Base-by-base conservation (phyloP, 768 basidiomycete genomes). In the Arthromyces matolae region DNA sequence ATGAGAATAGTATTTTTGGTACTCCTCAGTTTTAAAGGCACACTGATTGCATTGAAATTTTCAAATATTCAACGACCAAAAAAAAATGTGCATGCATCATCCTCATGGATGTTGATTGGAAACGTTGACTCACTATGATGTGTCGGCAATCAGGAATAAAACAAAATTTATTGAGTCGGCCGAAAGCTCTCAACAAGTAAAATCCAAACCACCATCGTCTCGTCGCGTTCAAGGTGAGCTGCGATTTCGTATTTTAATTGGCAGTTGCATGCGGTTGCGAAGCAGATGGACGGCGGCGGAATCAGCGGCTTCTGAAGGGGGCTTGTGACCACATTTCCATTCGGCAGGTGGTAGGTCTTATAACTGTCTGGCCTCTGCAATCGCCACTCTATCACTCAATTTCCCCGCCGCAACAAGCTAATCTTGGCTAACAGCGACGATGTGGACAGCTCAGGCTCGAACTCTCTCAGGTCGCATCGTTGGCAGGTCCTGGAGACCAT, bases 361-460 rank as follows among this genome's bases (percentile, higher is more conserved):
- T 22, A 45, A 36, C 34, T 19, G 3, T 24, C 23, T 24, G 23
- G 29, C 18, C 19, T 22, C 18, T 19, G 19, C 14, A 20, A 27
- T 25, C 31, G 6, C 24, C 14, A 5, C 23, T 16, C 8, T 32
- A 32, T 47, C 12, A 20, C 28, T 38, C 23, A 19, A 37, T 34
- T 18, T 16, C 23, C 37, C 37, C 37, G 22, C 10, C 22, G 40
- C 29, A 27, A 34, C 23, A 44, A 19, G 19, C 41, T 48, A 27
- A 43, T 24, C 44, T 36, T 19, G 22, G 33, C 19, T 46, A 39
- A 22, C 36, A 50, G 33, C 35, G 42, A 51, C 47, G 48, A 58
- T 58, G 57, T 58, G 54, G 52, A 47, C 38, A 18, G 31, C 18
- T 27, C 49, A 45, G 32, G 28, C 42, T 47, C 57, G 57, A 18